Conservation (phyloP, 768 basidiomycete genomes). For the Trametes meyenii region DNA sequence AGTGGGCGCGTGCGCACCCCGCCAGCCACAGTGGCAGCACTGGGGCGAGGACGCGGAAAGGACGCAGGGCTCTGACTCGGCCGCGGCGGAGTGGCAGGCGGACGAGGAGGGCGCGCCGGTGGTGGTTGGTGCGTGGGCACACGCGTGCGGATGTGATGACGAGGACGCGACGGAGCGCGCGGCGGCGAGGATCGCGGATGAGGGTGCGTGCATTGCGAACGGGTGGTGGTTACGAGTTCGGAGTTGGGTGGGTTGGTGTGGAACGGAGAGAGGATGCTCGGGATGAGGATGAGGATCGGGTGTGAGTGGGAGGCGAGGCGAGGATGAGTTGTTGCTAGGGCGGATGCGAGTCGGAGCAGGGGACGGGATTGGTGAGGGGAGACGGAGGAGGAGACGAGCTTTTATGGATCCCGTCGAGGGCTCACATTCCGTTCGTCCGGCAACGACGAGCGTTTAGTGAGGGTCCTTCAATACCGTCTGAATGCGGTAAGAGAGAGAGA, state of each 20-base stretch:
- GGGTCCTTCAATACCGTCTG: conserved; percentile 4
- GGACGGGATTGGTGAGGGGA: conserved; percentile 21
- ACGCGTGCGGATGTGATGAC: conserved; percentile 18
- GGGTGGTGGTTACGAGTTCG: conserved; percentile 11
- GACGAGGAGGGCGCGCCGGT: conserved; percentile 30
- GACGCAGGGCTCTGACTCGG: conserved; percentile 35
- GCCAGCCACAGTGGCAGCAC: conserved; percentile 79
- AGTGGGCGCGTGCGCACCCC: conserved; percentile 57
- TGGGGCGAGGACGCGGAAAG: conserved; percentile 65
- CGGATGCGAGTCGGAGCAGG: conserved; percentile 5
- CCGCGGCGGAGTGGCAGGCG: conserved; percentile 30
- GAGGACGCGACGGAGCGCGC: conserved; percentile 19
- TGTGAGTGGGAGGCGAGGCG: conserved; percentile 12
- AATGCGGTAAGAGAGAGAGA: conserved; percentile 8
- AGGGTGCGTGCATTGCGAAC: conserved; percentile 22
- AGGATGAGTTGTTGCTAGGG: conserved; percentile 5
- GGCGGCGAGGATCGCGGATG: conserved; percentile 7
- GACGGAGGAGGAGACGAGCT: conserved; percentile 21
- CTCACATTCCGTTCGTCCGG: conserved; percentile 17
- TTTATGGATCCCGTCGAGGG: conserved; percentile 17
- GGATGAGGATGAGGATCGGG: conserved; percentile 14
- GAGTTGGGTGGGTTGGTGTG: conserved; percentile 9
- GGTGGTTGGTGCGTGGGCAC: conserved; percentile 9
- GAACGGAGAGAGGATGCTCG: conserved; percentile 1
- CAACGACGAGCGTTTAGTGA: conserved; percentile 7